phyloP scores from a whole-genome alignment of 129 eudicot species.

The Kitagawia praeruptora region DNA sequence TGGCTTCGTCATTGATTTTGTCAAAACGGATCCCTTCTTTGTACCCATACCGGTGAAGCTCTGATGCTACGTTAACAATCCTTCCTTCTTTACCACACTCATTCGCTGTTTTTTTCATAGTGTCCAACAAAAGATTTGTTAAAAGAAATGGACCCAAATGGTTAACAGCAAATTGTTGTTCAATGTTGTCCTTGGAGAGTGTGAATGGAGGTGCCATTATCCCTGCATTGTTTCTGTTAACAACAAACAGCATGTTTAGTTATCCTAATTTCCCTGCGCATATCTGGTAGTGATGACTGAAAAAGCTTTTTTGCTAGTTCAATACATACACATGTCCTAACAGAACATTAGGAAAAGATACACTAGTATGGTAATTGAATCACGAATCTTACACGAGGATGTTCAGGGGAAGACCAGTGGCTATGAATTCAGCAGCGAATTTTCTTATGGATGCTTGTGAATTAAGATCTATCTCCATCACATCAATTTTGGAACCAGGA shows the following conservation, averaged over 20 bases:
- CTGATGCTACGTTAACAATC: slow-evolving; percentile 65
- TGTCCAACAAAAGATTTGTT: slow-evolving; percentile 73
- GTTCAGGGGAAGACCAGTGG: slow-evolving; percentile 63
- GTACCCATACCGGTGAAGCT: slow-evolving; percentile 47
- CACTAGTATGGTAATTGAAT: background rate
- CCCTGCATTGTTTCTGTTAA: slow-evolving; percentile 80
- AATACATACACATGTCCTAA: background rate
- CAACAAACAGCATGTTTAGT: background rate
- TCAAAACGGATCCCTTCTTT: slow-evolving; percentile 76
- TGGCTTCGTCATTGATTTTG: slow-evolving; percentile 62
- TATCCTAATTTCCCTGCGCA: background rate
- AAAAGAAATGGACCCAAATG: slow-evolving; percentile 85
- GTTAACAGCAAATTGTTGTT: slow-evolving; percentile 76
- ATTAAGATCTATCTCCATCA: slow-evolving; percentile 80
- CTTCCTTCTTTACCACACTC: slow-evolving; percentile 74
- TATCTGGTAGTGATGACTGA: background rate
- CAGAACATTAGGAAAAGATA: background rate
- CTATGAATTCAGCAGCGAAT: slow-evolving; percentile 58
- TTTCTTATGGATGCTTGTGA: slow-evolving; percentile 63
- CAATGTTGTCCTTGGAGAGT: slow-evolving; percentile 74
- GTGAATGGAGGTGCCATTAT: slow-evolving; percentile 63
- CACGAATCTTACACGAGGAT: slow-evolving; percentile 51
- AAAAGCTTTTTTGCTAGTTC: background rate
- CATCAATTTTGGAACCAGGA: slow-evolving; percentile 70
- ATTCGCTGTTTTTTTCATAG: slow-evolving; percentile 63